Evolutionary conservation across 768 basidiomycete genomes (phyloP).

Genomic region (Leccinum obscurum): DNA sequence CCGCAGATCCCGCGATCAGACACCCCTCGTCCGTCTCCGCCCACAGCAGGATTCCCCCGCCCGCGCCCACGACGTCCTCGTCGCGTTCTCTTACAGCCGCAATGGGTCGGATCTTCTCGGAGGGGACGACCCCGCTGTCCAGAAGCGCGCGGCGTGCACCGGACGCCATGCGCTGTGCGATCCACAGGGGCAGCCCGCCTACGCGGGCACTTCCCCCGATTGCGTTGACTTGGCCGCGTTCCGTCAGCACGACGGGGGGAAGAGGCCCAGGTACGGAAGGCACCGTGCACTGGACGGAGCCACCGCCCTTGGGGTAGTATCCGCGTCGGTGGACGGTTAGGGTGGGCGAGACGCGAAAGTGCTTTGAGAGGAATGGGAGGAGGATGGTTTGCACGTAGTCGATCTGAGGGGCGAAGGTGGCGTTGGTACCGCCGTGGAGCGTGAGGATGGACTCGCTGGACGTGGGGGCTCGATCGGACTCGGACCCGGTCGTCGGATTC

Average conservation of each 20-base stretch:
- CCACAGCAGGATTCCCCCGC: conserved; percentile 74
- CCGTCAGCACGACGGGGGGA: conserved; percentile 47
- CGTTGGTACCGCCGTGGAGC: conserved; percentile 74
- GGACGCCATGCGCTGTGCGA: conserved; percentile 57
- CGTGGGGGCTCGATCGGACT: conserved; percentile 9
- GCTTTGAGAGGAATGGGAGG: conserved; percentile 63
- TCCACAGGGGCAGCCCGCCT: conserved; percentile 56
- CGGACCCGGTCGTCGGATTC: neutral
- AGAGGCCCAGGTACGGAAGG: conserved; percentile 41
- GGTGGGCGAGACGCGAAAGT: conserved; percentile 47
- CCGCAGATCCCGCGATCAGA: conserved; percentile 65
- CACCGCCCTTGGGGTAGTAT: conserved; percentile 75
- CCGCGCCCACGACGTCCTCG: conserved; percentile 52
- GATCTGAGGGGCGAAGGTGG: conserved; percentile 67
- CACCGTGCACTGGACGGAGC: conserved; percentile 48
- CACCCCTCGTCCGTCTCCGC: conserved; percentile 71
- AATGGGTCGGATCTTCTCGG: conserved; percentile 30
- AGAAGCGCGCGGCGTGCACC: conserved; percentile 51
- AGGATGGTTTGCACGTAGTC: conserved; percentile 69
- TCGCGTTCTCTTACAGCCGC: conserved; percentile 47
- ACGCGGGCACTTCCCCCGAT: conserved; percentile 65
- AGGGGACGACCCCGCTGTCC: conserved; percentile 32
- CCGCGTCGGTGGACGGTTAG: conserved; percentile 59
- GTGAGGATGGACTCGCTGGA: conserved; percentile 52
- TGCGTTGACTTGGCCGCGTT: conserved; percentile 51